phyloP scores from a whole-genome alignment of 225 moss, liverwort and hornwort species.

The Anthoceros angustus region DNA sequence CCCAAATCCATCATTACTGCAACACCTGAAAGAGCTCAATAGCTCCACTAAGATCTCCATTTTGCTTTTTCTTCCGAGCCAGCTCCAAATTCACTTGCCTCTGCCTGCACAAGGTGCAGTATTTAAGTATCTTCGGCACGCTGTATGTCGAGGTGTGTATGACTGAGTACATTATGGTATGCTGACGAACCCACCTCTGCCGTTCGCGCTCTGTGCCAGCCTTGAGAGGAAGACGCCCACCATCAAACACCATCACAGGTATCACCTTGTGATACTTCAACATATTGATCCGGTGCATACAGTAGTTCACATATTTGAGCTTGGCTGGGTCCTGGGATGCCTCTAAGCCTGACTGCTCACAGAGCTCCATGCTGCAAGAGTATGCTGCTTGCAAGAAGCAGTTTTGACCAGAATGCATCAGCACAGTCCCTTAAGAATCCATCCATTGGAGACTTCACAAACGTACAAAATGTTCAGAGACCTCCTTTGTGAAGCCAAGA shows the following conservation, averaged over 20 bases:
- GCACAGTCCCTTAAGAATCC: no score
- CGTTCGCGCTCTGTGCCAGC: slow-evolving; percentile 28
- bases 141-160: no score
- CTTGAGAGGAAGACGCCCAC: slow-evolving; percentile 36
- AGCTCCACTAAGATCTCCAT: slow-evolving; percentile 23
- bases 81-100: slow-evolving; percentile 25
- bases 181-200: slow-evolving; percentile 21
- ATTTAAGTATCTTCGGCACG: not conserved
- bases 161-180: no score
- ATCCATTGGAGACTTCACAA: no score
- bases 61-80: slow-evolving; percentile 21
- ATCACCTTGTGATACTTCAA: slow-evolving; percentile 25
- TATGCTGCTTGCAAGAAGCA: slow-evolving; percentile 24
- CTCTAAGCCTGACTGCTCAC: slow-evolving; percentile 10
- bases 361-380: slow-evolving; percentile 26
- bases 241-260: slow-evolving; percentile 44
- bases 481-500: slow-evolving; percentile 59
- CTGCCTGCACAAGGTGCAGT: slow-evolving; percentile 11
- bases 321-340: slow-evolving; percentile 1
- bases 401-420: no score
- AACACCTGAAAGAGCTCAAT: slow-evolving; percentile 27
- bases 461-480: no score
- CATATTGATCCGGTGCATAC: slow-evolving; percentile 34
- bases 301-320: slow-evolving; percentile 27
- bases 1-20: not conserved